These are phyloP conservation scores for Glycine soja DNA, from an alignment of 306 rosid genomes.

Conservation along the genomic window DNA sequence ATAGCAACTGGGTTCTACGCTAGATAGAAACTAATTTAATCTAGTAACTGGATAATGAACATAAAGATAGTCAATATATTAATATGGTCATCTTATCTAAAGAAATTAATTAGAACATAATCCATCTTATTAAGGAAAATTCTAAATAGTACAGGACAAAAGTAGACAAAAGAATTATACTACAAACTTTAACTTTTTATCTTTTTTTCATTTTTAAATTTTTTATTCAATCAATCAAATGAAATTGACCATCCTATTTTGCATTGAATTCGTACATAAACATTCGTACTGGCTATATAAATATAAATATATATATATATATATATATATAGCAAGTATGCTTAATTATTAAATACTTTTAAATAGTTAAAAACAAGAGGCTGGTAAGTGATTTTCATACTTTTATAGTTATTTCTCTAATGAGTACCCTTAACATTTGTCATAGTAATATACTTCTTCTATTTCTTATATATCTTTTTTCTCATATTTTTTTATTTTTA, in stretches of 20 bases:
- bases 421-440: no score
- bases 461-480: not conserved
- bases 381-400: not conserved
- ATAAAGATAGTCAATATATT: not conserved
- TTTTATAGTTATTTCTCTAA: no score
- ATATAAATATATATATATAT: no score
- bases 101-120: not conserved
- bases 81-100: not conserved
- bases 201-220: not conserved
- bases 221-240: not conserved
- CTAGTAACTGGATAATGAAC: not conserved
- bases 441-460: no score
- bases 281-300: not conserved
- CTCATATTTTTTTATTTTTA: not conserved
- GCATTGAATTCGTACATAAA: not conserved
- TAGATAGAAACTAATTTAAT: not conserved
- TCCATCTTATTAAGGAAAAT: not conserved
- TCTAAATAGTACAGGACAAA: not conserved
- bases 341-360: not conserved
- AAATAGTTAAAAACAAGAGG: not conserved
- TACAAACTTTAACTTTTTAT: not conserved
- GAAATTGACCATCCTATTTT: not conserved
- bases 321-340: not conserved
- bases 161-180: not conserved
- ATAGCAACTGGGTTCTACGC: not conserved